Percentiles rank a stretch among this genome's conserved stretches.
These are phyloP conservation scores for Neurospora sp. DNA, from an alignment of 495 filamentous ascomycete genomes.

Conservation along the genomic window DNA sequence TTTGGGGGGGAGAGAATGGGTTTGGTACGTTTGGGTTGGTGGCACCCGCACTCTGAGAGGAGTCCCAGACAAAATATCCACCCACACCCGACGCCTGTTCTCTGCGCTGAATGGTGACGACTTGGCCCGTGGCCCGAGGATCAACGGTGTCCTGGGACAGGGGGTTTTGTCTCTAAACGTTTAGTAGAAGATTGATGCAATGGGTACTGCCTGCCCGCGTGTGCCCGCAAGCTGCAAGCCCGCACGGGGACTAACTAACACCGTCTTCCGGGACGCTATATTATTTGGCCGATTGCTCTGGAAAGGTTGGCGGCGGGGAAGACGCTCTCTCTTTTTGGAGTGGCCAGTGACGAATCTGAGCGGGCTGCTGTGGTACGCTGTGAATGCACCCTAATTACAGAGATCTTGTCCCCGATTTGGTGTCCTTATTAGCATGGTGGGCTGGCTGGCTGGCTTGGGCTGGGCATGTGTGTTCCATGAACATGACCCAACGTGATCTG, in stretches of 20 bases:
- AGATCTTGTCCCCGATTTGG: constrained; percentile 9
- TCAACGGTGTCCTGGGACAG: constrained; percentile 17
- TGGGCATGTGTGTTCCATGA: not conserved
- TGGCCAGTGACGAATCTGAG: constrained; percentile 17
- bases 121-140: constrained; percentile 14
- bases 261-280: not conserved
- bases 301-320: not conserved
- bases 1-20: not conserved
- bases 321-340: constrained; percentile 3
- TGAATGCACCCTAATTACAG: constrained; percentile 9
- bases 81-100: constrained; percentile 13
- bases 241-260: constrained; percentile 13
- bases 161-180: constrained; percentile 6
- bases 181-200: constrained; percentile 6
- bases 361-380: constrained; percentile 13
- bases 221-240: not conserved
- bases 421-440: not conserved
- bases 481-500: constrained; percentile 3
- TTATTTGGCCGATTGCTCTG: not conserved
- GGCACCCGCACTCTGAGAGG: constrained; percentile 1
- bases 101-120: constrained; percentile 15
- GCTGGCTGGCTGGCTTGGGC: not conserved
- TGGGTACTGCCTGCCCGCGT: not conserved
- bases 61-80: constrained; percentile 1
- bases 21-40: constrained; percentile 1